Percentiles rank a stretch among this genome's conserved stretches.
Evolutionary conservation across 768 basidiomycete species (phyloP).

Genomic region (Suillus tomentosus): DNA sequence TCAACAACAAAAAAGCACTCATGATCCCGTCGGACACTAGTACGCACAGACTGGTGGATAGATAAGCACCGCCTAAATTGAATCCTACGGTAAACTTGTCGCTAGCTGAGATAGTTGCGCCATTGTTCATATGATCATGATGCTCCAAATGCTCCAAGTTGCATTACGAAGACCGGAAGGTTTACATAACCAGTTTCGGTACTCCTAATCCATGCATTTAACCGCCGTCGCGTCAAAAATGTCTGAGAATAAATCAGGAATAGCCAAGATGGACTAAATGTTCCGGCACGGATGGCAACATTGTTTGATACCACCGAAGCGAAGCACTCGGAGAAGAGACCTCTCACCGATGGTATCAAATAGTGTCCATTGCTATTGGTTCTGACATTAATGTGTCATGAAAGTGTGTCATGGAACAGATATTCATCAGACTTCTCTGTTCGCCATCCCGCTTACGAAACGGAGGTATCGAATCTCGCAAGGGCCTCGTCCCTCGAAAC

Average conservation of each 20-base stretch:
- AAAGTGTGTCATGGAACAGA: background rate
- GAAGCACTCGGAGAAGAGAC: background rate
- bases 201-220: background rate
- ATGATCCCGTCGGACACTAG: background rate
- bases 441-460: background rate
- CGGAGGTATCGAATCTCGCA: background rate
- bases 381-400: conserved; percentile 5
- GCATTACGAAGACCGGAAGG: background rate
- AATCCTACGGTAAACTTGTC: conserved; percentile 6
- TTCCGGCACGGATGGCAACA: background rate
- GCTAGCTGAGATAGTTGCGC: conserved; percentile 12
- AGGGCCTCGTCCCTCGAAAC: background rate
- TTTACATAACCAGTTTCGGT: background rate
- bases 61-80: conserved; percentile 2
- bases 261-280: background rate
- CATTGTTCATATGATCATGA: conserved; percentile 4
- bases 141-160: conserved; percentile 2
- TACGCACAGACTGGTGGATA: background rate
- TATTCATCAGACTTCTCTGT: conserved; percentile 5
- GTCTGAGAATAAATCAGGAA: background rate
- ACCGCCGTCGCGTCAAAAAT: conserved; percentile 3
- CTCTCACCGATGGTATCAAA: conserved; percentile 9
- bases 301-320: conserved; percentile 8
- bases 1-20: background rate
- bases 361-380: background rate